Base-by-base conservation (phyloP, 2,329 filamentous ascomycete genomes). In the Teratosphaeria destructans region DNA sequence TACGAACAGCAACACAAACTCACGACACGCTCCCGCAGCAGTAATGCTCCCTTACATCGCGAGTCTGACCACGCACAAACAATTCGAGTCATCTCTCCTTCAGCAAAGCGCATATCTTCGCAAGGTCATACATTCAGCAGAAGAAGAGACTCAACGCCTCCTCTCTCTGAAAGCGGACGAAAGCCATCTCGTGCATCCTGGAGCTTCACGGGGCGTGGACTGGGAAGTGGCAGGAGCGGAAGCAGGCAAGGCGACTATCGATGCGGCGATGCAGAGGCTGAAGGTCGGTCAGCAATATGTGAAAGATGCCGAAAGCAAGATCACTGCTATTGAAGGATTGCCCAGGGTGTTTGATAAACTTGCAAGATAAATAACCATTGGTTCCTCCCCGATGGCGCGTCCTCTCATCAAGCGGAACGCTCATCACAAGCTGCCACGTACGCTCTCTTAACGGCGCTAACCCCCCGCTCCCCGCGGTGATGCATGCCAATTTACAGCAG, bases 101-200 rank as follows among this genome's bases (percentile, higher is more conserved):
- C 64, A 69, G 57, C 68, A 71, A 58, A 64, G 60, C 29, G 60
- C 65, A 2, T 67, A 67, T 55, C 34, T 67, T 7, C 63, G 70
- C 27, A 63, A 67, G 19, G 68, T 69, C 49, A 57, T 72, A 8
- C 52, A 66, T 1, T 37, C 64, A 3, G 63, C 67, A 8, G 67
- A 70, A 39, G 32, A 58, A 0, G 65, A 65, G 34, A 69, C 67
- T 11, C 61, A 67, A 11, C 63, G 65, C 3, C 57, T 71, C 5
- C 55, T 73, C 8, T 55, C 60, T 2, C 65, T 70, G 12, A 61
- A 72, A 8, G 68, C 68, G n/a, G 70, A 71, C 54, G 71, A 73
- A 57, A 73, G 71, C 35, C 71, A 72, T 62, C 60, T 73, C 14
- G 66, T 73, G 2, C 64, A 67, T 23, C 68, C 69, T 10, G 64